Evolutionary conservation across 306 rosid genomes (phyloP).

Genomic region (Ormosia semicastrata): DNA sequence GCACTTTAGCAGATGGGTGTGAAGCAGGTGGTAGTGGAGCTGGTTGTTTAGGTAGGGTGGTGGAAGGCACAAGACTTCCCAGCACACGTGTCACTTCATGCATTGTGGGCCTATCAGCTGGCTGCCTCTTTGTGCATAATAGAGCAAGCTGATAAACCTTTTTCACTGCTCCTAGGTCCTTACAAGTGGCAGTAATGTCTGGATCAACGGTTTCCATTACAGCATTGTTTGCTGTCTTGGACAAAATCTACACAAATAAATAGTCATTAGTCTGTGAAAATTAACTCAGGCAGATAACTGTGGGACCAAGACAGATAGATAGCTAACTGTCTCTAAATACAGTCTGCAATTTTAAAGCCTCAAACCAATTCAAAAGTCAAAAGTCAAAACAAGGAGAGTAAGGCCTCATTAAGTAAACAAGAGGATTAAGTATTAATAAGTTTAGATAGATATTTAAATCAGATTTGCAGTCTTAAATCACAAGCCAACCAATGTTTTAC

Average conservation of each 20-base stretch:
- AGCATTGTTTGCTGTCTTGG: slow-evolving; percentile 79
- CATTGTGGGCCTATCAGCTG: slow-evolving; percentile 83
- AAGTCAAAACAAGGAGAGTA: background rate
- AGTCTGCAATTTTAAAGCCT: background rate
- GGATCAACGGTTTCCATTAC: slow-evolving; percentile 95
- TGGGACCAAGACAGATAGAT: background rate
- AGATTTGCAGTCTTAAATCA: background rate
- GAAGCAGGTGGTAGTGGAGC: slow-evolving; percentile 22
- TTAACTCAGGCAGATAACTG: background rate
- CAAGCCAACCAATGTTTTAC: background rate
- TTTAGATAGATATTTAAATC: background rate
- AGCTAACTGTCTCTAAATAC: background rate
- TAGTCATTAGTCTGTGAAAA: background rate
- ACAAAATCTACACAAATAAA: slow-evolving; percentile 55
- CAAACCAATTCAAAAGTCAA: background rate
- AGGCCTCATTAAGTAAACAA: background rate
- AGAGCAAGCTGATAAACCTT: slow-evolving; percentile 88
- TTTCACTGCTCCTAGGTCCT: slow-evolving; percentile 77
- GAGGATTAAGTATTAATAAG: background rate
- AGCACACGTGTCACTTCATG: slow-evolving; percentile 83
- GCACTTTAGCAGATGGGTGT: slow-evolving; percentile 45
- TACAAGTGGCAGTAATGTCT: slow-evolving; percentile 74
- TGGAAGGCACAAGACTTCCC: slow-evolving; percentile 51
- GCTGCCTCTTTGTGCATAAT: slow-evolving; percentile 77
- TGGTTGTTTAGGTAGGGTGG: slow-evolving; percentile 25